A percentile compares a stretch with the other conserved stretches of the same genome.
These are phyloP conservation scores for Balamuthia mandrillaris DNA, from an alignment of 208 protist species.

Conservation along the genomic window DNA sequence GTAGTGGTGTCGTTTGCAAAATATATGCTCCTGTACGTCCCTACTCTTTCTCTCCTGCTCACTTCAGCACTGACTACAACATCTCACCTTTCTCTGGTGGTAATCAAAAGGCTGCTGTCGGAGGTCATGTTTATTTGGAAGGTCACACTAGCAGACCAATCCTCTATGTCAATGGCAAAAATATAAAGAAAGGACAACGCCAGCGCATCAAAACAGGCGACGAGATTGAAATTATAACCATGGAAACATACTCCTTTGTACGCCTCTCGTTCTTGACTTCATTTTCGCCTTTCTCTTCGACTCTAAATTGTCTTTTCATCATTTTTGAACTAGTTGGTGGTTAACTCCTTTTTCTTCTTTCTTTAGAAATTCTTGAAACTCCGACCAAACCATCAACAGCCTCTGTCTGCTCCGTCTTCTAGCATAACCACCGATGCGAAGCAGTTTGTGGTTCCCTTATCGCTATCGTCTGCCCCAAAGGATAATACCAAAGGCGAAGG, in stretches of 20 bases:
- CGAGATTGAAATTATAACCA: constrained; percentile 28
- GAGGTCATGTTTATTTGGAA: constrained; percentile 7
- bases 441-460: too few relatives aligned
- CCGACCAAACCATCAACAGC: too few relatives aligned
- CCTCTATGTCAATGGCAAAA: constrained; percentile 23
- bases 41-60: background rate
- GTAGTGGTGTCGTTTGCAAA: constrained; percentile 35
- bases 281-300: background rate
- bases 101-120: background rate
- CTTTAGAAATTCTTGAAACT: constrained; percentile 28
- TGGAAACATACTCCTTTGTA: constrained; percentile 37
- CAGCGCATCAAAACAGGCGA: constrained; percentile 20
- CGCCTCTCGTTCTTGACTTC: background rate
- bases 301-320: background rate
- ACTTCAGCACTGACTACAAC: too few relatives aligned
- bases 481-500: too few relatives aligned
- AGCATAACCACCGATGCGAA: too few relatives aligned
- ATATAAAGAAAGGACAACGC: constrained; percentile 14
- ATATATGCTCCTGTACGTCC: background rate
- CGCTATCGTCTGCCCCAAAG: too few relatives aligned
- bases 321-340: background rate
- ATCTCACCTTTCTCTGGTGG: background rate
- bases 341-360: background rate
- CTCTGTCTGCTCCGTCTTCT: too few relatives aligned
- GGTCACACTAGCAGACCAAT: constrained; percentile 28